Evolutionary conservation across 805 yeast species (phyloP), one percentile per base, ranked within the genome.

Genomic region (Saccharomyces kudriavzevii): DNA sequence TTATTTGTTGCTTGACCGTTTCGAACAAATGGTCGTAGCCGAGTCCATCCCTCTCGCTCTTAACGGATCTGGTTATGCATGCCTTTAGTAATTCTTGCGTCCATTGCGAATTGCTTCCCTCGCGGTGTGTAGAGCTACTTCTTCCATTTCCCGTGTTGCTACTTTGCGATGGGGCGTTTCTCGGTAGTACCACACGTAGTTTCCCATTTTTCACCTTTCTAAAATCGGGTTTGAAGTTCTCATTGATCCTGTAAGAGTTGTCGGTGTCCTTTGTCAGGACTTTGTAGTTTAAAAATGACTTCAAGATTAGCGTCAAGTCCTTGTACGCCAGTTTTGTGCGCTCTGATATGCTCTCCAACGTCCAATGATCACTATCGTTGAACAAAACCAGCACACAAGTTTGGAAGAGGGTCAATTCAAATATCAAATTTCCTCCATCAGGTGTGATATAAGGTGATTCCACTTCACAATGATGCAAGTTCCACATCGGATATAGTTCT

Each of bases 381-480:
- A 66, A 66, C 31, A 60, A 51, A 11, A 55, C 50, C 14, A 68
- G 50, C 1, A 67, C 60, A 47, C 61, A 55, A 2, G 68, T 58
- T 52, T 68, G 72, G 40, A 56, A 57, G 24, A 67, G 43, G 0
- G 65, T 65, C 14, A 68, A 48, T 35, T 65, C 65, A 17, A 68
- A 54, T 5, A 46, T 43, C 17, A 68, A 52, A 9, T 35, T 27
- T 10, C 53, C 40, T 2, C 60, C 60, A 30, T 56, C 51, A 0
- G 52, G 48, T 31, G 60, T 28, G 14, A 3, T 49, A 49, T 53
- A 65, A 1, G 59, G 62, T 3, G 69, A 57, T 17, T 53, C 48
- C 3, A 68, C 63, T 40, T 67, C 69, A 50, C 68, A 61, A 49
- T 62, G 65, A 40, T 68, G 70, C 14, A 67, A 55, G n/a, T 59